Conservation (phyloP, 2,329 filamentous ascomycete genomes). For the Stagonosporopsis tanaceti region DNA sequence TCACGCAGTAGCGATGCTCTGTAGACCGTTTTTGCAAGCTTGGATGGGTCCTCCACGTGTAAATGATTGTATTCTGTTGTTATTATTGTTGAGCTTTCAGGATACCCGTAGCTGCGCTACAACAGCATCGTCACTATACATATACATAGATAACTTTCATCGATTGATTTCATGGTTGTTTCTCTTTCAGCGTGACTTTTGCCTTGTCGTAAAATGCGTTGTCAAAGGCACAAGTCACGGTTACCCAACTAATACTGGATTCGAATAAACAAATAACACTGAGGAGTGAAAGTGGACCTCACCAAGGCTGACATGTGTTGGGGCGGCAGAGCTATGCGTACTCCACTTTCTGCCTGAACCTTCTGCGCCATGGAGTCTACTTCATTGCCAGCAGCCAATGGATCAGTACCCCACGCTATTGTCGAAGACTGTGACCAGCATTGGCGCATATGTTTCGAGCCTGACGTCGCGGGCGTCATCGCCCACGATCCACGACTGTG, state of each 20-base stretch:
- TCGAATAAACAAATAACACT: too few species aligned
- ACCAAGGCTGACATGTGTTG: too few species aligned
- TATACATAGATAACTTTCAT: neutral
- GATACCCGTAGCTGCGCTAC: slow-evolving; percentile 21
- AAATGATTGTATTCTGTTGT: neutral
- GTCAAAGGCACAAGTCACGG: neutral
- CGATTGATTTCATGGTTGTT: neutral
- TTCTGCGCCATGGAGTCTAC: neutral
- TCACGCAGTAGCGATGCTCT: slow-evolving; percentile 18
- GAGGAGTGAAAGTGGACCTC: too few species aligned
- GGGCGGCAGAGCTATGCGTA: neutral
- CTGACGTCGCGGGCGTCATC: neutral
- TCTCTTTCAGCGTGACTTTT: too few species aligned
- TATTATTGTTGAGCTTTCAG: slow-evolving; percentile 2
- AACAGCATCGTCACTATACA: neutral
- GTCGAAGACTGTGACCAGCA: neutral
- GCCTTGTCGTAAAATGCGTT: neutral
- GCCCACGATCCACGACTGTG: neutral
- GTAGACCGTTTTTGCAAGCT: neutral
- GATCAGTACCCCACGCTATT: neutral
- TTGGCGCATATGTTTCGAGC: neutral
- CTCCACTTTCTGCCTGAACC: neutral
- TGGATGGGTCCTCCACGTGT: neutral
- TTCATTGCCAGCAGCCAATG: neutral
- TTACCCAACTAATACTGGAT: too few species aligned